Evolutionary conservation across 2,329 filamentous ascomycete species (phyloP).

Genomic region (Zalaria obscura): DNA sequence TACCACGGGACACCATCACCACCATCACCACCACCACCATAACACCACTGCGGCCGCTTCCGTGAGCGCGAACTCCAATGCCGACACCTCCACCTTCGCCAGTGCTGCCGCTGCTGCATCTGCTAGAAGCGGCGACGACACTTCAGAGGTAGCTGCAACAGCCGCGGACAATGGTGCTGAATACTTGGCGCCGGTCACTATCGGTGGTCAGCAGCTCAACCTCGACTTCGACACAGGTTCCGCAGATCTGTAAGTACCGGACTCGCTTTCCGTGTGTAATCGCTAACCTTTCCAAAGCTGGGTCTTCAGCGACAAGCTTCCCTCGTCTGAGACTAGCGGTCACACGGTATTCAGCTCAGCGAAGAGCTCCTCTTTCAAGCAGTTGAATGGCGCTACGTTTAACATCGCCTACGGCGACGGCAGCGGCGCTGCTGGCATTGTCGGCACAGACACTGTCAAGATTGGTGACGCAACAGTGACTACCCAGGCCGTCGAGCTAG

Average conservation of each 20-base stretch:
- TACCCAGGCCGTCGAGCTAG: conserved; percentile 53
- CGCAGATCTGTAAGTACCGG: conserved; percentile 45
- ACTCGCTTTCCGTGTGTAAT: neutral
- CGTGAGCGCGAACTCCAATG: neutral
- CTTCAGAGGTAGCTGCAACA: conserved; percentile 48
- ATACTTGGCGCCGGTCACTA: conserved; percentile 54
- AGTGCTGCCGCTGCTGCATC: neutral
- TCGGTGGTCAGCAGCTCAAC: conserved; percentile 54
- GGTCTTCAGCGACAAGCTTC: conserved; percentile 52
- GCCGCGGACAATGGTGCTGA: conserved; percentile 52
- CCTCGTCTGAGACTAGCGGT: conserved; percentile 26
- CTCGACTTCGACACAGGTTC: conserved; percentile 67
- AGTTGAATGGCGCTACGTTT: conserved; percentile 39
- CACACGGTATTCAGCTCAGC: conserved; percentile 44
- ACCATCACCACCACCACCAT: neutral
- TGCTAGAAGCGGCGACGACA: conserved; percentile 6
- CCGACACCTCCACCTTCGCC: neutral
- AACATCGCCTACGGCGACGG: conserved; percentile 56
- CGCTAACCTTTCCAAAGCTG: conserved; percentile 30
- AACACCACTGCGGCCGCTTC: neutral
- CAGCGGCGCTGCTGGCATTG: conserved; percentile 47
- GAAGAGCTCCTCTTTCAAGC: conserved; percentile 37
- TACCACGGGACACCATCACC: neutral
- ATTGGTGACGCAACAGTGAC: conserved; percentile 50
- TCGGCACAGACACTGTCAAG: conserved; percentile 53